Evolutionary conservation across 1,139 yeast genomes (phyloP).

Genomic region (Protomyces lactucae-debilis): DNA sequence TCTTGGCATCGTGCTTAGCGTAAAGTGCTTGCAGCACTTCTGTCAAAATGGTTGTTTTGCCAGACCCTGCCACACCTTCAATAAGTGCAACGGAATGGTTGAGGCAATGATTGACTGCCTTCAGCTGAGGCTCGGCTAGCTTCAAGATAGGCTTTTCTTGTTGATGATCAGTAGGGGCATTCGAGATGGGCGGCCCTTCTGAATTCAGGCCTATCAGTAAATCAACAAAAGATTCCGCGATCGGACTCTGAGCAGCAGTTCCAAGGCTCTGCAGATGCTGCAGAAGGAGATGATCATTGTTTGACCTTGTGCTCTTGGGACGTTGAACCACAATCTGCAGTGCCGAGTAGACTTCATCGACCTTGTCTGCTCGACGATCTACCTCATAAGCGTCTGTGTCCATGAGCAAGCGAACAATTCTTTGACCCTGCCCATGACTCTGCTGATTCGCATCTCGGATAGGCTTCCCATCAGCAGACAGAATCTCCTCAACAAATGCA

Average conservation of each 20-base stretch:
- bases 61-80: conserved; percentile 50
- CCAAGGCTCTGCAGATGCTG: not conserved
- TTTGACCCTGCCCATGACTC: conserved; percentile 6
- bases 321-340: not conserved
- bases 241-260: not conserved
- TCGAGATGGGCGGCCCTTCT: not conserved
- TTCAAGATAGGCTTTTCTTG: not conserved
- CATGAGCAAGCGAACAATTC: conserved; percentile 21
- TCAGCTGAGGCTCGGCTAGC: conserved; percentile 34
- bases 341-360: conserved; percentile 12
- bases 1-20: conserved; percentile 36
- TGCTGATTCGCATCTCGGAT: conserved; percentile 18
- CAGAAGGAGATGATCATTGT: not conserved
- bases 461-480: conserved; percentile 32
- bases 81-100: conserved; percentile 42
- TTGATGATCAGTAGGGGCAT: not conserved
- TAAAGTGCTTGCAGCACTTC: conserved; percentile 37
- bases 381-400: conserved; percentile 17
- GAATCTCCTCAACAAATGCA: conserved; percentile 35
- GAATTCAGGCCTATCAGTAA: not conserved
- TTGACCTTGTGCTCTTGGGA: not conserved
- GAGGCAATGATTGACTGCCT: conserved; percentile 42
- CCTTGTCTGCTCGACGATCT: not conserved
- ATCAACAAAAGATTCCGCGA: not conserved
- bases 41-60: conserved; percentile 42